Conservation (phyloP, 2,329 filamentous ascomycete species). For the Alternaria hordeiaustralica region DNA sequence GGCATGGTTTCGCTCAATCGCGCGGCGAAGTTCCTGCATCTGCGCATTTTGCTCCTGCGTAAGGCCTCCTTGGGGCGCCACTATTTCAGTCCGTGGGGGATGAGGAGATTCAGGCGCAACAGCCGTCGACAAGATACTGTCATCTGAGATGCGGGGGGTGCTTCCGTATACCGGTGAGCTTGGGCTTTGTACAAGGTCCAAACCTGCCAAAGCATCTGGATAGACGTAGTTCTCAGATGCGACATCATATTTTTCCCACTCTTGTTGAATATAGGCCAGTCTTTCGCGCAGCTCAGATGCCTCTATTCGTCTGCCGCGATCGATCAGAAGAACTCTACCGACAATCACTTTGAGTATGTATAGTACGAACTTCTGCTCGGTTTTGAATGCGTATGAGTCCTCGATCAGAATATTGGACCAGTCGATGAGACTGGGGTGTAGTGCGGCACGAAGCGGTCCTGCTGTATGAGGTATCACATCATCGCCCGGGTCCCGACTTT, state of each 20-base stretch:
- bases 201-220: no score
- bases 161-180: no score
- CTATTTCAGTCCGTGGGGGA: no score
- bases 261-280: not conserved
- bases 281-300: not conserved
- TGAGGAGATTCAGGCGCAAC: no score
- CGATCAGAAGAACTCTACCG: not conserved
- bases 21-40: not conserved
- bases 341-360: not conserved
- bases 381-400: fast-evolving
- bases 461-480: not conserved
- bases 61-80: no score
- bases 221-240: no score
- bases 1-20: not conserved
- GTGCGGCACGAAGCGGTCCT: not conserved
- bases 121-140: no score
- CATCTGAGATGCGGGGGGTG: no score
- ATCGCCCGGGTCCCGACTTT: no score
- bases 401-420: not conserved
- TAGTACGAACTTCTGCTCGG: not conserved
- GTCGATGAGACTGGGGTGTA: not conserved
- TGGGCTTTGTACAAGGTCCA: no score
- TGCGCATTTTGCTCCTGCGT: no score
- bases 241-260: not conserved
- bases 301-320: not conserved